Evolutionary conservation across 2,329 filamentous ascomycete genomes (phyloP).

Genomic region (Cryphonectria nitschkei): DNA sequence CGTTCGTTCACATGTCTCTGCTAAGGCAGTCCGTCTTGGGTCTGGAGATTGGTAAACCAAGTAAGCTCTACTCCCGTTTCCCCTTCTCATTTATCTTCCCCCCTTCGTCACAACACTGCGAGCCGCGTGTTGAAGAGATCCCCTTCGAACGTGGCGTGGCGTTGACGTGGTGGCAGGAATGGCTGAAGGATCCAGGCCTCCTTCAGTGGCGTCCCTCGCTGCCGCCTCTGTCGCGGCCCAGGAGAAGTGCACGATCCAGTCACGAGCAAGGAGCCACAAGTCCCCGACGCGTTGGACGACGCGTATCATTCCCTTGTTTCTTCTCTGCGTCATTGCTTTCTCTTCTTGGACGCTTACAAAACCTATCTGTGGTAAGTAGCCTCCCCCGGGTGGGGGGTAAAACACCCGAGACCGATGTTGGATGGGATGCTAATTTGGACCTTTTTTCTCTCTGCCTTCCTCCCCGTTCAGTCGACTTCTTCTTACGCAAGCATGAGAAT

Average conservation of each 20-base stretch:
- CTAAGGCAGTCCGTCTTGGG: not conserved
- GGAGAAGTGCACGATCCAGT: constrained; percentile 13
- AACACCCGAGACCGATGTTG: no score
- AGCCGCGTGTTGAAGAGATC: not conserved
- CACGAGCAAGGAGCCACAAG: constrained; percentile 38
- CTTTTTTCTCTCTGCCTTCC: not conserved
- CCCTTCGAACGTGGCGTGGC: not conserved
- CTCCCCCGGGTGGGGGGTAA: not conserved
- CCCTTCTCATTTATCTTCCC: not conserved
- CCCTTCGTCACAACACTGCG: not conserved
- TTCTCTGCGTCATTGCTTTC: constrained; percentile 69
- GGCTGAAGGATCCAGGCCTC: not conserved
- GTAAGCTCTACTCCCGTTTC: not conserved
- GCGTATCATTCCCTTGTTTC: constrained; percentile 70
- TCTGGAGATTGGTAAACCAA: not conserved
- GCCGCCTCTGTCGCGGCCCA: not conserved
- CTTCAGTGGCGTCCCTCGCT: not conserved
- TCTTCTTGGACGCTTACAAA: constrained; percentile 72
- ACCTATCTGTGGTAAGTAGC: constrained; percentile 68
- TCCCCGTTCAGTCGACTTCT: constrained; percentile 65
- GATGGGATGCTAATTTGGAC: constrained; percentile 6
- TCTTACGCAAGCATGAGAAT: constrained; percentile 57
- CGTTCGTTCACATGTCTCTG: not conserved
- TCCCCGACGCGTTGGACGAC: constrained; percentile 62
- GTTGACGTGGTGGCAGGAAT: constrained; percentile 9